phyloP scores from a whole-genome alignment of 257 asterid species.

The Fraxinus cuspidata region DNA sequence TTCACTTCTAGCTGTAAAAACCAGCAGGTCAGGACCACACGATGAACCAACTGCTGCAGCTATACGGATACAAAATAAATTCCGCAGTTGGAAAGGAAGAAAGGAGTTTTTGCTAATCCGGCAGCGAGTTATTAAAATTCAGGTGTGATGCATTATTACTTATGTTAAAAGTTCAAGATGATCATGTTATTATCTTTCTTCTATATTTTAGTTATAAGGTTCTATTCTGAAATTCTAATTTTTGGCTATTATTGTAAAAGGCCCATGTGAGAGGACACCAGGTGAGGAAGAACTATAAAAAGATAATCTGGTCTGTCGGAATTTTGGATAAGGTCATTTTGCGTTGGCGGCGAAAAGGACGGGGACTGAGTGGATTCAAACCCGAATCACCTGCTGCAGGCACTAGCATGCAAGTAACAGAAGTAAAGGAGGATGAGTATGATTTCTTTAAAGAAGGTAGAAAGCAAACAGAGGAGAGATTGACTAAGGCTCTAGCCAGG shows the following conservation, averaged over 20 bases:
- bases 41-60: slow-evolving; percentile 80
- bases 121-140: slow-evolving; percentile 80
- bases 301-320: slow-evolving; percentile 92
- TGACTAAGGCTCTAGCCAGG: slow-evolving; percentile 82
- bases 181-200: neutral
- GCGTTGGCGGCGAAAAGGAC: slow-evolving; percentile 86
- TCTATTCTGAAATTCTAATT: slow-evolving; percentile 28
- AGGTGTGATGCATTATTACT: slow-evolving; percentile 45
- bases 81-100: slow-evolving; percentile 93
- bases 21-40: slow-evolving; percentile 54
- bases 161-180: slow-evolving; percentile 10
- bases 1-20: slow-evolving; percentile 63
- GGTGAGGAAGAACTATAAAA: slow-evolving; percentile 83
- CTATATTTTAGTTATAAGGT: slow-evolving; percentile 7
- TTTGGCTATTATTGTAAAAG: slow-evolving; percentile 42
- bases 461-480: slow-evolving; percentile 76
- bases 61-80: slow-evolving; percentile 78
- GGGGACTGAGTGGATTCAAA: slow-evolving; percentile 78
- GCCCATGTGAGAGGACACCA: slow-evolving; percentile 97
- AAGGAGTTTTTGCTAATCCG: slow-evolving; percentile 68
- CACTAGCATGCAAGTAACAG: slow-evolving; percentile 41
- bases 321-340: slow-evolving; percentile 79
- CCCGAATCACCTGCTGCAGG: slow-evolving; percentile 56
- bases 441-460: slow-evolving; percentile 85
- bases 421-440: slow-evolving; percentile 70